phyloP scores from a whole-genome alignment of 1,284 basidiomycete species.

The Porodaedalea pini region DNA sequence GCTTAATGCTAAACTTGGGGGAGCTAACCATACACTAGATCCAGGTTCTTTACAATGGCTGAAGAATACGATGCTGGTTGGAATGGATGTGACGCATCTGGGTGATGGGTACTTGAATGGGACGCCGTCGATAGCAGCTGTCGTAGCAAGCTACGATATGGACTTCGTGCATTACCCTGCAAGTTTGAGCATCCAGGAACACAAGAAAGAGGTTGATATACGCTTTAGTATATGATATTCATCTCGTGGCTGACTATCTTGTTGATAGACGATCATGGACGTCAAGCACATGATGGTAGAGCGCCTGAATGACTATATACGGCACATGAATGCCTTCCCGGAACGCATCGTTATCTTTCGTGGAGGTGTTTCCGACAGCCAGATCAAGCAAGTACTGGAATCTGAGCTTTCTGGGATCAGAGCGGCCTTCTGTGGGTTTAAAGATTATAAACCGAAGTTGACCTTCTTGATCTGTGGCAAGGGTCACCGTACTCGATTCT shows the following conservation, averaged over 20 bases:
- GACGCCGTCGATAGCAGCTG: conserved; percentile 72
- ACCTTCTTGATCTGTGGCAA: conserved; percentile 77
- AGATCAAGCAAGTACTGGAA: conserved; percentile 54
- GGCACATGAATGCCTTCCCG: conserved; percentile 52
- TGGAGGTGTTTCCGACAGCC: conserved; percentile 75
- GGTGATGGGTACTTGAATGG: conserved; percentile 50
- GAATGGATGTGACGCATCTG: conserved; percentile 76
- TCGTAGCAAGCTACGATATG: conserved; percentile 70
- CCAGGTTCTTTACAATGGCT: conserved; percentile 56
- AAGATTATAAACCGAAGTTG: conserved; percentile 56
- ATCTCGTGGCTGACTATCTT: not conserved
- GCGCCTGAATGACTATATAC: conserved; percentile 53
- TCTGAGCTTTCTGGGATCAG: conserved; percentile 57
- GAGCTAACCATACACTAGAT: conserved; percentile 68
- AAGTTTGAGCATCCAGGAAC: conserved; percentile 53
- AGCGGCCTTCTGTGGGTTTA: conserved; percentile 53
- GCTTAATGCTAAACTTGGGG: conserved; percentile 75
- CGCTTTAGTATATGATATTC: not conserved
- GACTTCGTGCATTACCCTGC: conserved; percentile 69
- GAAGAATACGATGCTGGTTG: conserved; percentile 73
- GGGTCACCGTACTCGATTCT: conserved; percentile 71
- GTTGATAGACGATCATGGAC: conserved; percentile 57
- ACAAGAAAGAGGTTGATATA: conserved; percentile 56
- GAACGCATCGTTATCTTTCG: conserved; percentile 66
- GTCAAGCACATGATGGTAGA: conserved; percentile 64